phyloP scores from a whole-genome alignment of 352 stramenopile species.

The Globisporangium acanthophoron region DNA sequence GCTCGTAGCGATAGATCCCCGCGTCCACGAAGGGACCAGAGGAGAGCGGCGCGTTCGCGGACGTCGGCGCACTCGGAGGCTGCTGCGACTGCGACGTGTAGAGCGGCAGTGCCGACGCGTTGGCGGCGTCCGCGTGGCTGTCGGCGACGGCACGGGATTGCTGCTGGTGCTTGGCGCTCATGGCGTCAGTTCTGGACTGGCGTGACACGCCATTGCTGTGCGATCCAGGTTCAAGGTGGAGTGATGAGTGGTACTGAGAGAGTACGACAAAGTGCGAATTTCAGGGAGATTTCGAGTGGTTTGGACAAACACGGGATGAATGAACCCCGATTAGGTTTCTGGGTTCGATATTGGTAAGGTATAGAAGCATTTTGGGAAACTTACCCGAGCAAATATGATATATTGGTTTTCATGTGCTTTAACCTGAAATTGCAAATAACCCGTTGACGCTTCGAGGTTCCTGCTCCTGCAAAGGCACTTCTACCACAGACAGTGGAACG shows the following conservation, averaged over 20 bases:
- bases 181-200: conserved; percentile 2
- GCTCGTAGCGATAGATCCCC: conserved; percentile 74
- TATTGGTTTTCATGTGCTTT: too few species aligned
- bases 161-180: conserved; percentile 8
- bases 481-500: too few species aligned
- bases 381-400: too few species aligned
- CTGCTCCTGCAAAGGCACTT: too few species aligned
- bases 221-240: conserved; percentile 3
- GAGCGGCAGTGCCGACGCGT: conserved; percentile 3
- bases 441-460: too few species aligned
- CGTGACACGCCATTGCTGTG: not conserved
- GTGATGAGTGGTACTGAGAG: not conserved
- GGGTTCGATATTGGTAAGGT: too few species aligned
- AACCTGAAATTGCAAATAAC: too few species aligned
- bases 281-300: too few species aligned
- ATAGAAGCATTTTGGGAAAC: too few species aligned
- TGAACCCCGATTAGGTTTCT: too few species aligned
- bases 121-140: not conserved
- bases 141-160: not conserved
- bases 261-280: too few species aligned
- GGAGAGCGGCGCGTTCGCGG: conserved; percentile 4
- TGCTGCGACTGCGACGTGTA: not conserved
- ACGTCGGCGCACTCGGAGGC: not conserved
- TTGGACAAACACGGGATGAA: too few species aligned
- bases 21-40: conserved; percentile 39